Percentiles rank a stretch among this genome's conserved stretches.
phyloP scores from a whole-genome alignment of 2,329 filamentous ascomycete genomes.

The Chaetomium sp. region DNA sequence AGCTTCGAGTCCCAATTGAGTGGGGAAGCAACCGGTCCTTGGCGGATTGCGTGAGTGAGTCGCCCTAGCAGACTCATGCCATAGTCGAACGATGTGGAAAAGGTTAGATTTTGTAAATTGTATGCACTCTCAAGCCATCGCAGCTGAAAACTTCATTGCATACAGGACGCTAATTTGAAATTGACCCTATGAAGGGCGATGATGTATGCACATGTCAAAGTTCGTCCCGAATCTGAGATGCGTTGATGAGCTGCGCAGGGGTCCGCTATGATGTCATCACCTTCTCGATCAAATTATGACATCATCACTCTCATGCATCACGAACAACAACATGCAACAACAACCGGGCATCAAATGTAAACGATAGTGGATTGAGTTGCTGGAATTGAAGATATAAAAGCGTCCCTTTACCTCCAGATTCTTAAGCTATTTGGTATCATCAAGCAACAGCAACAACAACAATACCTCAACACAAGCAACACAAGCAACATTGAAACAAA shows the following conservation, averaged over 20 bases:
- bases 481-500: constrained; percentile 13
- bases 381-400: constrained; percentile 3
- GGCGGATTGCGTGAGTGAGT: neutral
- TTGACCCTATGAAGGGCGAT: neutral
- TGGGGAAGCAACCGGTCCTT: neutral
- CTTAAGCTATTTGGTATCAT: neutral
- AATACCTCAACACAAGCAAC: neutral
- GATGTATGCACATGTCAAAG: neutral
- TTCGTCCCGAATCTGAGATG: neutral
- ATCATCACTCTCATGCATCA: constrained; percentile 25
- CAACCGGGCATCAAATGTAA: neutral
- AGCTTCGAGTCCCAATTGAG: neutral
- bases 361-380: neutral
- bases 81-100: no score
- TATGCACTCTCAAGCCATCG: neutral
- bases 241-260: neutral
- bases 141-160: neutral
- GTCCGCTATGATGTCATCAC: constrained; percentile 28
- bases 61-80: no score
- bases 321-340: constrained; percentile 1
- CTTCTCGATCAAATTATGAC: constrained; percentile 20
- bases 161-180: neutral
- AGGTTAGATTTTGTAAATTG: neutral
- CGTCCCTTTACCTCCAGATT: neutral
- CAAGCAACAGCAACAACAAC: neutral